Evolutionary conservation across 2,329 filamentous ascomycete genomes (phyloP).

Genomic region (Periglandula ipomoeae): DNA sequence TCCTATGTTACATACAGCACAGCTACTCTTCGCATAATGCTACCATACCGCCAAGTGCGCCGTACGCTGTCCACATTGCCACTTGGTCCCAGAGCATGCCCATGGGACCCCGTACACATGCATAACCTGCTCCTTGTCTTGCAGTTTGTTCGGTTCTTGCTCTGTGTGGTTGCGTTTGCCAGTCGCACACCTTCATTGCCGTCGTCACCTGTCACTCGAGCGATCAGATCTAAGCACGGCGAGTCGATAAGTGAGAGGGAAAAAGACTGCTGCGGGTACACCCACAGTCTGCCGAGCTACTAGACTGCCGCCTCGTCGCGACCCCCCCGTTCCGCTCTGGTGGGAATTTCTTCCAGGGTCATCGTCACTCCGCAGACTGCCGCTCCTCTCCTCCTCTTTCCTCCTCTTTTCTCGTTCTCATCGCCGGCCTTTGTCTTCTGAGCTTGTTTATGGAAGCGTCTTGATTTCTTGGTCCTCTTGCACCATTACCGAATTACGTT

Average conservation of each 20-base stretch:
- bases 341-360: constrained; percentile 7
- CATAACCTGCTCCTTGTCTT: not conserved
- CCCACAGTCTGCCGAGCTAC: not conserved
- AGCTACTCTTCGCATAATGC: too few species aligned
- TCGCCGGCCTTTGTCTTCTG: not conserved
- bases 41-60: too few species aligned
- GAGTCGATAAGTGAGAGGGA: not conserved
- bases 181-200: not conserved
- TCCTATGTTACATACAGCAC: too few species aligned
- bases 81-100: not conserved
- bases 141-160: not conserved
- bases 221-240: not conserved
- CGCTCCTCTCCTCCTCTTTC: not conserved
- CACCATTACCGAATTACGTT: too few species aligned
- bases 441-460: not conserved
- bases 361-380: constrained; percentile 5
- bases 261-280: not conserved
- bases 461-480: too few species aligned
- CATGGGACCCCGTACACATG: not conserved
- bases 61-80: not conserved
- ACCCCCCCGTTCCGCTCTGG: constrained; percentile 5
- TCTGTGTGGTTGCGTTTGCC: not conserved
- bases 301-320: not conserved
- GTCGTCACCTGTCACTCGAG: not conserved
- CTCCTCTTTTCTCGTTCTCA: not conserved